Evolutionary conservation across 805 yeast species (phyloP), one percentile per base, ranked within the genome.

Genomic region (Starmerella floricola): DNA sequence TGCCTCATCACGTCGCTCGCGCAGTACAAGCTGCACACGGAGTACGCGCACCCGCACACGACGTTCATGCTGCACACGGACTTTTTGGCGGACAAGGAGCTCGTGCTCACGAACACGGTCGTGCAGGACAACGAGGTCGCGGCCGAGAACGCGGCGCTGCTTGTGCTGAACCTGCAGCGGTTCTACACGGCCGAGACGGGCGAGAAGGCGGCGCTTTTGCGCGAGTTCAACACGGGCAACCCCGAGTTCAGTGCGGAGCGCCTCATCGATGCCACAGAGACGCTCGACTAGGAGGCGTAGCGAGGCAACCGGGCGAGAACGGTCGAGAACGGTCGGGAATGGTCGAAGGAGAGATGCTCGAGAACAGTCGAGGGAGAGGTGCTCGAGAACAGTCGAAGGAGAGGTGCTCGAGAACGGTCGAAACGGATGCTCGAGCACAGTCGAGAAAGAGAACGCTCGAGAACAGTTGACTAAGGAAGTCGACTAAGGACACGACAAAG

Each of bases 31-130:
- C 69, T 86, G 23, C 95, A 88, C 57, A 75, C 74, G 42, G 96
- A 88, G 57, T 91, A 69, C 61, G 95, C 98, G 8, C 79, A 84
- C 57, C 97, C 98, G 1, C 97, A 91, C 61, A 85, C 96, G 0
- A 83, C 95, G 0, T 66, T 91, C 48, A 74, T 77, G 61, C 81
- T 88, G 67, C 96, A 88, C 63, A 74, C 78, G 34, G 95, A 91
- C 42, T 63, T 88, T 38, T 65, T 58, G 6, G 61, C 55, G 12
- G 68, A 69, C 13, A 78, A 82, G 48, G 76, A 68, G 0, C 44
- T 83, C 1, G 83, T 83, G 0, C 65, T 91, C 50, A 82, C 87
- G 93, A 86, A 86, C 51, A 95, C 96, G 1, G 70, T 69, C 28
- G 76, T 86, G 3, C 63, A 67, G 38, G 87, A 84, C 41, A 68